Base-by-base conservation (phyloP, 192 early-diverging fungal genomes). In the Helicostylum pulchrum region DNA sequence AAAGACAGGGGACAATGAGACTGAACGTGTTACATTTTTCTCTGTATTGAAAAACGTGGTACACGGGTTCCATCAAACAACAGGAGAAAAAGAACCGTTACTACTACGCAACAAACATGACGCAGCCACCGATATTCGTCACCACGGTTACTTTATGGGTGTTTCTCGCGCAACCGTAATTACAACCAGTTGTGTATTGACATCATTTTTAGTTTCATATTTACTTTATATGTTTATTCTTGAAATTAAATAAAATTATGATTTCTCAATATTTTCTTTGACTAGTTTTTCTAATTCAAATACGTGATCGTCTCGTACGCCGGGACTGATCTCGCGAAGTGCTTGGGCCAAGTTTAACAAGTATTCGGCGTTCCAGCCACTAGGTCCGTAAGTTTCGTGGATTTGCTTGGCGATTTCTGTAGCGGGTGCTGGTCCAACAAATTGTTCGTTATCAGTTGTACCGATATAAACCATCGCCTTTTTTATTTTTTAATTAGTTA, bases 381-480 rank as follows among this genome's bases (percentile, higher is more conserved):
- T 86, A 4, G 88, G 87, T 0, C 90, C 89, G 59, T 69, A 73
- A 0, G 88, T 80, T 3, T 64, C 46, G 5, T 80, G 82, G 50
- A 95, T 92, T 31, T 90, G 84, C 7, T 67, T 23, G 0, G 89
- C 89, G 23, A 93, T 87, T 1, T 67, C 62, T 19, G 86, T 78
- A 5, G 86, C 19, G 1, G 81, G 73, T 10, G 84, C 82, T 3
- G 87, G 85, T 3, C 92, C 90, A 2, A 88, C 79, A 71, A 92
- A 94, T n/a, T 87, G 83, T 39, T 85, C 85, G 58, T 96, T 94
- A 20, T 80, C 63, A 20, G 82, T 85, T 4, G 84, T 84, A 21
- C 83, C 94, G 54, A 94, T 87, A 62, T 94, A 96, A 26, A 92
- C 89, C 64, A 91, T 66, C 1, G 91, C 93, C 67, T 85, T 62